Base-by-base conservation (phyloP, 441 rosid species). In the Euphorbia schlechtendalii region DNA sequence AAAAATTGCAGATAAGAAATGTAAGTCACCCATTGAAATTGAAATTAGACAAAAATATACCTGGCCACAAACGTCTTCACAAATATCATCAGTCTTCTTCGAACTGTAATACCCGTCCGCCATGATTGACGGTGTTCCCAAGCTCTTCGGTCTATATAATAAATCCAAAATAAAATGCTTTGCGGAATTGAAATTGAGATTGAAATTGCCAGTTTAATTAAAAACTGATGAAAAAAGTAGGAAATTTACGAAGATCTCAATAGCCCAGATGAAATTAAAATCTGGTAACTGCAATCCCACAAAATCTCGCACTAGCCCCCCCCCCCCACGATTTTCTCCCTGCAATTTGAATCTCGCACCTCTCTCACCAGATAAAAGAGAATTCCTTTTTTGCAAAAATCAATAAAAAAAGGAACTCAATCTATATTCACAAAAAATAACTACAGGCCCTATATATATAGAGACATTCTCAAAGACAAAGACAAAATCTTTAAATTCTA, bases 11-110 rank as follows among this genome's bases (percentile, higher is more conserved):
- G 24, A 34, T 6, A 32, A 22, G 12, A 52, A 9, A 15, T 52
- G 36, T 8, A 25, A 45, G 9, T 18, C 45, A 28, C 32, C 3
- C 40, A 64, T 41, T 27, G 11, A 5, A 25, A 41, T 1, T 7
- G 8, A 49, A 56, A 36, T 36, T 3, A 22, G 58, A 32, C 20
- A 55, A 49, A 64, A 0, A 61, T 51, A 71, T 74, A 89, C 96
- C 94, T 88, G 77, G 65, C 96, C 96, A 70, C 93, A 87, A 66
- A 87, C 91, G 52, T 85, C 78, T 64, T 81, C 85, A 69, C 89
- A 86, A 4, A 86, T 75, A 78, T 80, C 95, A 76, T 89, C 98
- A 53, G 93, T 82, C 74, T 85, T 92, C 87, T 92, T 92, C 52
- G 91, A 92, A 82, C 66, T 86, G 71, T 69, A 83, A 64, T 89